These are phyloP conservation scores for Kokia cookei DNA, from an alignment of 441 rosid species.

Conservation along the genomic window DNA sequence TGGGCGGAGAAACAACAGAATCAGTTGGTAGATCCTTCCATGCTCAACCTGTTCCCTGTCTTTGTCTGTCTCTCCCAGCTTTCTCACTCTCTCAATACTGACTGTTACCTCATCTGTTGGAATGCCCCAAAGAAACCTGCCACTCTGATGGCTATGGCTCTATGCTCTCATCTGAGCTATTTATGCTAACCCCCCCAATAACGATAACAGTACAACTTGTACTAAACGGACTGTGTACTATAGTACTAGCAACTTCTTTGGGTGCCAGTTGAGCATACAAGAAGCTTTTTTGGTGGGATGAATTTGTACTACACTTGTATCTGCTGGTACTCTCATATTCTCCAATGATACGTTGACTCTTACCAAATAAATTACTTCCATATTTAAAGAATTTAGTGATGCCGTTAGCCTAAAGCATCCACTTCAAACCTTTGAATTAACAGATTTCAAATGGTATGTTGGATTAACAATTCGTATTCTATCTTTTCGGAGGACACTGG, in stretches of 20 bases:
- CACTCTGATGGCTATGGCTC: background rate
- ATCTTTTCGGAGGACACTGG: background rate
- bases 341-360: background rate
- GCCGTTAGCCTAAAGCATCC: background rate
- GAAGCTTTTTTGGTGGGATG: background rate
- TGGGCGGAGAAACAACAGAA: slow-evolving; percentile 56
- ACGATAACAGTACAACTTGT: slow-evolving; percentile 9
- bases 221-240: slow-evolving; percentile 14
- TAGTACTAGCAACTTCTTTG: slow-evolving; percentile 8
- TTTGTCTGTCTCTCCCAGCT: slow-evolving; percentile 22
- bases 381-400: background rate
- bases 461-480: background rate
- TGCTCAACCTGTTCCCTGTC: slow-evolving; percentile 93
- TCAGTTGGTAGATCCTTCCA: slow-evolving; percentile 56
- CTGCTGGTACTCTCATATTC: background rate
- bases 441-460: background rate
- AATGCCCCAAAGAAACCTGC: background rate
- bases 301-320: slow-evolving; percentile 9
- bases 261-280: background rate
- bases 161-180: slow-evolving; percentile 2
- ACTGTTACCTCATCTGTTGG: background rate
- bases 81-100: slow-evolving; percentile 9
- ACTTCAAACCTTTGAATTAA: background rate
- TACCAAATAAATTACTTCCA: background rate
- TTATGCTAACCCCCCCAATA: background rate